These are phyloP conservation scores for Fusarium mangiferae DNA, from an alignment of 2,329 filamentous ascomycete genomes.

Conservation along the genomic window DNA sequence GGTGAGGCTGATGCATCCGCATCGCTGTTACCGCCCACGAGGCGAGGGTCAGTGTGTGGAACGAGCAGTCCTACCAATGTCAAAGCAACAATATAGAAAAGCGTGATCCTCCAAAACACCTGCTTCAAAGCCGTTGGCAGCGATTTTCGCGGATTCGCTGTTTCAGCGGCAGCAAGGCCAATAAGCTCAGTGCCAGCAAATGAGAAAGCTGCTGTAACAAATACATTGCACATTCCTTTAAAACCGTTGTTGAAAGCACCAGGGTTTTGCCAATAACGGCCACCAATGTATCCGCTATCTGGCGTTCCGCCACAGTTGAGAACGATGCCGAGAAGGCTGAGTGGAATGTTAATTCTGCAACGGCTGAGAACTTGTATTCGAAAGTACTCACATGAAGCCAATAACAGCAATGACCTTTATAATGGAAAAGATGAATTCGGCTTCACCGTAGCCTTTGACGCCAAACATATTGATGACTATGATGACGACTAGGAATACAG, in stretches of 20 bases:
- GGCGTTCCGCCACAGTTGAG: slow-evolving; percentile 85
- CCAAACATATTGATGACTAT: slow-evolving; percentile 87
- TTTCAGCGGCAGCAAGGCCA: slow-evolving; percentile 80
- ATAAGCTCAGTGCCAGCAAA: slow-evolving; percentile 82
- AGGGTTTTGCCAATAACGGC: slow-evolving; percentile 78
- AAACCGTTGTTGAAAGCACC: slow-evolving; percentile 89
- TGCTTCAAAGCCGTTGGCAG: slow-evolving; percentile 90
- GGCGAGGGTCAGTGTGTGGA: slow-evolving; percentile 72
- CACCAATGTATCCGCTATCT: slow-evolving; percentile 81
- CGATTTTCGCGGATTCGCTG: slow-evolving; percentile 81
- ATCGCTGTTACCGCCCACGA: slow-evolving; percentile 66
- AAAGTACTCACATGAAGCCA: slow-evolving; percentile 78
- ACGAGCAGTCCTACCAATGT: slow-evolving; percentile 85
- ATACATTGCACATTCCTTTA: slow-evolving; percentile 82
- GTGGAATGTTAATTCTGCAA: slow-evolving; percentile 19
- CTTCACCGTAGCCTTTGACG: slow-evolving; percentile 88
- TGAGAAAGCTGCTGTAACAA: slow-evolving; percentile 80
- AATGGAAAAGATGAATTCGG: slow-evolving; percentile 87
- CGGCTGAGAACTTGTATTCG: slow-evolving; percentile 43
- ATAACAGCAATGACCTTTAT: slow-evolving; percentile 89
- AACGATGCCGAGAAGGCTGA: slow-evolving; percentile 83
- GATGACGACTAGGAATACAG: slow-evolving; percentile 81
- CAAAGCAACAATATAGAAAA: slow-evolving; percentile 90
- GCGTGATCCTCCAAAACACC: slow-evolving; percentile 91
- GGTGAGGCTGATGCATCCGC: slow-evolving; percentile 81